Conservation (phyloP, 805 yeast species). For the Zygosaccharomyces kombuchaensis region DNA sequence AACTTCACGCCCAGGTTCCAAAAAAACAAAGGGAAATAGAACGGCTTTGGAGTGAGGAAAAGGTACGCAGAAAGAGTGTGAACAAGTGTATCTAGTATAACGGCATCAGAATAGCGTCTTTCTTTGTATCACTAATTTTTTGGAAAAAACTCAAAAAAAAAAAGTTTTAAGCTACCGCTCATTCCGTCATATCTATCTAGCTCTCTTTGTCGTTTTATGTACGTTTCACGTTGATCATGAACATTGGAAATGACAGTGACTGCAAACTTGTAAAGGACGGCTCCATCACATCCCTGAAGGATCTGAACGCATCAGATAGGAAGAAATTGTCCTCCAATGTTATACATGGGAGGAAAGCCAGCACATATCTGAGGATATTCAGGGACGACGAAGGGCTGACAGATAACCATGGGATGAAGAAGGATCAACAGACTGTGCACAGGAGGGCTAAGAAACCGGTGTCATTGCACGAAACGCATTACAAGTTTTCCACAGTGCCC, state of each 20-base stretch:
- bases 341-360: slow-evolving; percentile 35
- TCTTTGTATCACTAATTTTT: neutral
- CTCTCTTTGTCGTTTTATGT: slow-evolving; percentile 3
- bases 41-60: neutral
- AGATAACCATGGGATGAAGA: slow-evolving; percentile 1
- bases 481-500: slow-evolving; percentile 12
- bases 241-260: slow-evolving; percentile 4
- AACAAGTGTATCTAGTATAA: neutral
- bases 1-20: neutral
- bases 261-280: slow-evolving; percentile 4
- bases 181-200: neutral
- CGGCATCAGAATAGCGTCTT: neutral
- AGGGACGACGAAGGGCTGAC: slow-evolving; percentile 28
- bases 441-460: slow-evolving; percentile 8
- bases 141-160: neutral
- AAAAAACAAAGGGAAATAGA: neutral
- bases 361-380: slow-evolving; percentile 33
- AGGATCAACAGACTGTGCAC: neutral
- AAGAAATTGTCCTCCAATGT: slow-evolving; percentile 19
- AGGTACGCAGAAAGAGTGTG: neutral
- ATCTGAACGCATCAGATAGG: slow-evolving; percentile 25
- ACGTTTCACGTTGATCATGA: slow-evolving; percentile 4
- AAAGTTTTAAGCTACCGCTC: neutral
- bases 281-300: slow-evolving; percentile 19
- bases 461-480: slow-evolving; percentile 14